Base-by-base conservation (phyloP, 495 filamentous ascomycete genomes). In the Filosporella fistucella region DNA sequence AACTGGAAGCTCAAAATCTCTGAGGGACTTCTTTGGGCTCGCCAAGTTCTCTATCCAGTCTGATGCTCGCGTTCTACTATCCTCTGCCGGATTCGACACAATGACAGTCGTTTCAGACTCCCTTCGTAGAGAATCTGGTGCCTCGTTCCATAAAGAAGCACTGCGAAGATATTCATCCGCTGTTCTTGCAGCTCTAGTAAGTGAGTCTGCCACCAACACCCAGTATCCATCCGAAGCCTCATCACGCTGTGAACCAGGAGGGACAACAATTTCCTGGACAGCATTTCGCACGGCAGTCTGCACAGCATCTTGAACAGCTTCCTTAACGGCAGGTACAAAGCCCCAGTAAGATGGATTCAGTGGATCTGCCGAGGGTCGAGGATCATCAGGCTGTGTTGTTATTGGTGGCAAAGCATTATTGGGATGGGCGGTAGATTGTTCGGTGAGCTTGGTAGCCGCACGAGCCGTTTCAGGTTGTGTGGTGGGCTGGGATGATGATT, bases 341-440 rank as follows among this genome's bases (percentile, higher is more conserved):
- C 56, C 52, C 56, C 52, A 55, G 18, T 59, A 55, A 28, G 42
- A 42, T 14, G 44, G 48, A 41, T 58, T 51, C 12, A 49, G 16
- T 17, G 41, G 23, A 30, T 49, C 43, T 24, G 34, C 29, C 10
- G 29, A 30, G n/a, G n/a, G n/a, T n/a, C n/a, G n/a, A n/a, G n/a
- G n/a, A n/a, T n/a, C n/a, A n/a, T n/a, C n/a, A n/a, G n/a, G n/a
- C n/a, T n/a, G n/a, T n/a, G n/a, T n/a, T n/a, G n/a, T n/a, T n/a
- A n/a, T n/a, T n/a, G 28, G n/a, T 8, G 28, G 28, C 28, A 17
- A 35, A 35, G 33, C 4, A 35, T 14, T 4, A 16, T 35, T 5
- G n/a, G n/a, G 5, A 17, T n/a, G n/a, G n/a, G 33, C 18, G 33
- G 5, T 6, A 35, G 8, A 30, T 8, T 8, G 8, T 35, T 35